phyloP scores from a whole-genome alignment of 2,329 filamentous ascomycete species.

The Penicillium digitatum region DNA sequence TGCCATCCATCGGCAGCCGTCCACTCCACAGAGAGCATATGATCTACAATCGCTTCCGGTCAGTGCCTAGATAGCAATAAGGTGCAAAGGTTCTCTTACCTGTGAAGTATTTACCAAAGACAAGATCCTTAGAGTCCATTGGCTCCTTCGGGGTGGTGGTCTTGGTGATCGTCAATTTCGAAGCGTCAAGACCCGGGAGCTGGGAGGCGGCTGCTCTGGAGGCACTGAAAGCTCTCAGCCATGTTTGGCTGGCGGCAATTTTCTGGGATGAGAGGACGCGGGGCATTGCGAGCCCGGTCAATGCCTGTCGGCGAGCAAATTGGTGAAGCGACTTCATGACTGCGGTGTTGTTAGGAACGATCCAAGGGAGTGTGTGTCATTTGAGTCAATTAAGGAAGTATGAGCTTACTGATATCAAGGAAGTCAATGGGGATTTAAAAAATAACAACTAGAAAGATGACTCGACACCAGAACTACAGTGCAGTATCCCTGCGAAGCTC shows the following conservation, averaged over 20 bases:
- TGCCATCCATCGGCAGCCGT: conserved; percentile 79
- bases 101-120: conserved; percentile 90
- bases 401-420: conserved; percentile 1
- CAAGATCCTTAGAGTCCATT: conserved; percentile 70
- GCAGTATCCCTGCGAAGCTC: conserved; percentile 22
- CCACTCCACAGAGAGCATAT: conserved; percentile 97
- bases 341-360: conserved; percentile 2
- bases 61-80: conserved; percentile 10
- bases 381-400: conserved; percentile 2
- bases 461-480: conserved; percentile 16
- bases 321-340: conserved; percentile 37
- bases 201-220: conserved; percentile 31
- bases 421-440: conserved; percentile 21
- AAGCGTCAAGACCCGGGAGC: conserved; percentile 68
- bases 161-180: conserved; percentile 68
- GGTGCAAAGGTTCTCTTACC: conserved; percentile 49
- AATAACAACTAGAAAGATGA: conserved; percentile 19
- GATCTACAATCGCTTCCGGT: conserved; percentile 58
- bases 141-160: conserved; percentile 72
- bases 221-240: conserved; percentile 49
- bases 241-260: conserved; percentile 36
- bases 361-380: conserved; percentile 1
- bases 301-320: conserved; percentile 32
- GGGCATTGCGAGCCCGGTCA: conserved; percentile 24
- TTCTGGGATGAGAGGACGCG: conserved; percentile 24